These are phyloP conservation scores for Yarrowia hollandica DNA, from an alignment of 805 yeast genomes.

Conservation along the genomic window DNA sequence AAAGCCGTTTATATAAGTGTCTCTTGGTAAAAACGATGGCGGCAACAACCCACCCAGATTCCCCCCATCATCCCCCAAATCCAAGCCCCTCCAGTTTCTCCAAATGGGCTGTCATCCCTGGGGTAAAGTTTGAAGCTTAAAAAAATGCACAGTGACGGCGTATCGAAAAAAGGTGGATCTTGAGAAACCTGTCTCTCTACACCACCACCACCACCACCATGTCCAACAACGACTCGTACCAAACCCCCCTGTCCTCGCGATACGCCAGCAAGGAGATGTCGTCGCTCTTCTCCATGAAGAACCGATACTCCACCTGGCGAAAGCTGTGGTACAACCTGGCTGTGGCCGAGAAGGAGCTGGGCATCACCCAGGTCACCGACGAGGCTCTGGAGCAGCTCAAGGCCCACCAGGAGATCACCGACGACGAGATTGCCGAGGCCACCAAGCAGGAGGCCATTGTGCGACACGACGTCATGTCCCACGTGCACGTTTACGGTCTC, in stretches of 20 bases:
- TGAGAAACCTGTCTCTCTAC: neutral
- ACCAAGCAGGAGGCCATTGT: slow-evolving; percentile 94
- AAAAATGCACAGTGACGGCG: slow-evolving; percentile 28
- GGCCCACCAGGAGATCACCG: slow-evolving; percentile 75
- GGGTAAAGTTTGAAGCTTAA: slow-evolving; percentile 19
- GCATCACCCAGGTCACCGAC: slow-evolving; percentile 79
- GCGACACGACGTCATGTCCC: slow-evolving; percentile 99
- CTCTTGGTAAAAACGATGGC: no score
- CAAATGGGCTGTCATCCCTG: neutral
- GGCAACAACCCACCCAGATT: neutral
- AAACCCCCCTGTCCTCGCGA: slow-evolving; percentile 93
- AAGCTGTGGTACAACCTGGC: slow-evolving; percentile 94
- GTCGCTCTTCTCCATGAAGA: slow-evolving; percentile 83
- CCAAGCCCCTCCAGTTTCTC: neutral
- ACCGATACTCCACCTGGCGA: slow-evolving; percentile 98
- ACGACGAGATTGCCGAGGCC: slow-evolving; percentile 88
- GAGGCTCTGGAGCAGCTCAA: slow-evolving; percentile 89
- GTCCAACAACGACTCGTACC: slow-evolving; percentile 64
- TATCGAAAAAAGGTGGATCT: no score
- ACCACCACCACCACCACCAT: slow-evolving; percentile 1
- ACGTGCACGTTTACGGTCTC: slow-evolving; percentile 91
- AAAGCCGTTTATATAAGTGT: no score
- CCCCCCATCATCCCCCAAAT: neutral
- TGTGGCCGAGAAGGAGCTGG: slow-evolving; percentile 90
- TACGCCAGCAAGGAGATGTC: slow-evolving; percentile 99